Evolutionary conservation across 129 eudicot genomes (phyloP).

Genomic region (Erigeron canadensis): DNA sequence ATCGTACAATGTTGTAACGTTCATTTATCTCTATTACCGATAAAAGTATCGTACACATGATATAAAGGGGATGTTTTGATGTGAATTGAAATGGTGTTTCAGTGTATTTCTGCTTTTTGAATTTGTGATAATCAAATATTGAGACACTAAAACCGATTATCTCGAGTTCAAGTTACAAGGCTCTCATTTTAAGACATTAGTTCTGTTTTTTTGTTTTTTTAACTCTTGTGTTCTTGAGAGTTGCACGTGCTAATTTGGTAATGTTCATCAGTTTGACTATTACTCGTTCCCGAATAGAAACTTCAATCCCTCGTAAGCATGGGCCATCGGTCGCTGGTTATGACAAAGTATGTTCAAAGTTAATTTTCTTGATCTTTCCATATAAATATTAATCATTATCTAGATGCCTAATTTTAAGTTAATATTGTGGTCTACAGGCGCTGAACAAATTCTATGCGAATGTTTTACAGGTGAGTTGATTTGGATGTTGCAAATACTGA

Average conservation of each 20-base stretch:
- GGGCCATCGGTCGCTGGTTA: conserved; percentile 98
- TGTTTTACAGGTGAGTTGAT: conserved; percentile 63
- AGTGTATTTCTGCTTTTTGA: background rate
- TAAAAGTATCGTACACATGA: background rate
- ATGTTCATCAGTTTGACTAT: conserved; percentile 59
- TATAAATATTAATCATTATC: background rate
- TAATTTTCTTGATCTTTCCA: conserved; percentile 2
- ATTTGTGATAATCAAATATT: background rate
- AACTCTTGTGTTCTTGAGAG: background rate
- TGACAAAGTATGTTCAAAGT: conserved; percentile 63
- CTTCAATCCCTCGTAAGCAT: conserved; percentile 95
- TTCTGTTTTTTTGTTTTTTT: background rate
- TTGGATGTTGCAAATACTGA: background rate
- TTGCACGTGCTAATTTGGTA: conserved; percentile 3
- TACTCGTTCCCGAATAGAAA: conserved; percentile 75
- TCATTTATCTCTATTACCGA: background rate
- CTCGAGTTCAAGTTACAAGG: background rate
- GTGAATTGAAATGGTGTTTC: background rate
- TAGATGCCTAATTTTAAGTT: background rate
- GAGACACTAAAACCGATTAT: conserved; percentile 4
- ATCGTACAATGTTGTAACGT: background rate
- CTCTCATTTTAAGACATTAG: background rate
- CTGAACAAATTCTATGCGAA: conserved; percentile 85
- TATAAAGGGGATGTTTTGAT: background rate
- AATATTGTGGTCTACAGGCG: conserved; percentile 52